A percentile compares a stretch with the other conserved stretches of the same genome.
phyloP scores from a whole-genome alignment of 176 grass and related monocot species.

The Lolium rigidum region DNA sequence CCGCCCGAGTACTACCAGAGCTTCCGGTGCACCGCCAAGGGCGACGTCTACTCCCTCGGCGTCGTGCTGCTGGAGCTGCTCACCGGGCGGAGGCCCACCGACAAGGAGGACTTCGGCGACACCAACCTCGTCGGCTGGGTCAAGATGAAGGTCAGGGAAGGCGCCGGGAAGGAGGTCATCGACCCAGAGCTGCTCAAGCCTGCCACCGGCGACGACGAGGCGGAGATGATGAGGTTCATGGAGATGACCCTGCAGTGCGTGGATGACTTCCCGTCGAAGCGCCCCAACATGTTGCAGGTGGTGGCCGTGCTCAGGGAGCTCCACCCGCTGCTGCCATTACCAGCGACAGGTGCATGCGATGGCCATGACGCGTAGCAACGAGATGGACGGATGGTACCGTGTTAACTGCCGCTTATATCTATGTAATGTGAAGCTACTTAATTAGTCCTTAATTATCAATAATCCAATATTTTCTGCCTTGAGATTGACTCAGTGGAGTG shows the following conservation, averaged over 20 bases:
- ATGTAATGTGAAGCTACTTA: background rate
- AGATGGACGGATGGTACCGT: background rate
- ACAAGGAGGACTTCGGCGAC: constrained; percentile 97
- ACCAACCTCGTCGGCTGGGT: constrained; percentile 93
- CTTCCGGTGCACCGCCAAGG: constrained; percentile 90
- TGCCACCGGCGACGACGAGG: constrained; percentile 18
- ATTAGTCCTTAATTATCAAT: background rate
- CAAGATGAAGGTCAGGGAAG: constrained; percentile 87
- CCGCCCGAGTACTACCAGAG: constrained; percentile 99
- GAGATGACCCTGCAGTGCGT: constrained; percentile 89
- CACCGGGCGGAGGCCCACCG: constrained; percentile 76
- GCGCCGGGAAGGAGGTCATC: constrained; percentile 69
- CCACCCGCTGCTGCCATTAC: background rate
- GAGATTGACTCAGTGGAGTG: background rate
- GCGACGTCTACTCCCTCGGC: constrained; percentile 96
- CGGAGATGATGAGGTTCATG: constrained; percentile 78
- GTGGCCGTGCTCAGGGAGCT: constrained; percentile 82
- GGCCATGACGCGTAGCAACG: background rate
- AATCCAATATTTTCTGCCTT: background rate
- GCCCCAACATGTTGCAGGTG: constrained; percentile 87
- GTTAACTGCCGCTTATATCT: background rate
- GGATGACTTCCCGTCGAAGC: constrained; percentile 89
- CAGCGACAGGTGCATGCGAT: background rate
- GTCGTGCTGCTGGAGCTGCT: constrained; percentile 89
- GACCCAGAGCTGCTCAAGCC: constrained; percentile 58